Evolutionary conservation across 148 eudicot species (phyloP).

Genomic region (Rheum nobile): DNA sequence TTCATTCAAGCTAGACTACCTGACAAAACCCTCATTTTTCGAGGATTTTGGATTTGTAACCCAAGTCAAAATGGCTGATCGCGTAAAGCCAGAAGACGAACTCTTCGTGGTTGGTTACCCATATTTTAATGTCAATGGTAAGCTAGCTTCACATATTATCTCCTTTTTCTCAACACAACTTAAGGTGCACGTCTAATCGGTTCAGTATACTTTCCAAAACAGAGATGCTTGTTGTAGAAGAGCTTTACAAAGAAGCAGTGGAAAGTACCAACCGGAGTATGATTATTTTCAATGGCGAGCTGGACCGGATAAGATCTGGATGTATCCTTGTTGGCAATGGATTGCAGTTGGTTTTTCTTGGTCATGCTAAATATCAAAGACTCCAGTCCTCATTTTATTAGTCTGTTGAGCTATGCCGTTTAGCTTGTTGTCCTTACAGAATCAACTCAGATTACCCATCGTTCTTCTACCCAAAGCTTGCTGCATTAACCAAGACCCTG

Average conservation of each 20-base stretch:
- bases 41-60: conserved; percentile 80
- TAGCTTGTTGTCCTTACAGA: conserved; percentile 31
- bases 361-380: not conserved
- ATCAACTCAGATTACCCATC: conserved; percentile 59
- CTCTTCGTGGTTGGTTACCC: conserved; percentile 86
- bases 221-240: conserved; percentile 99
- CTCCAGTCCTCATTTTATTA: not conserved
- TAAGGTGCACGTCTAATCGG: not conserved
- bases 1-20: conserved; percentile 80
- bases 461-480: conserved; percentile 91
- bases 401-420: not conserved
- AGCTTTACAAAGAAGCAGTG: conserved; percentile 89
- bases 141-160: conserved; percentile 25
- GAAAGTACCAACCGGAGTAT: conserved; percentile 42
- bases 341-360: not conserved
- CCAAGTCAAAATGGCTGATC: conserved; percentile 80
- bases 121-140: conserved; percentile 91
- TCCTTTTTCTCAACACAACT: not conserved
- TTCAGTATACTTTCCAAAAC: conserved; percentile 9
- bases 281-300: conserved; percentile 92
- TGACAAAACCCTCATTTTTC: conserved; percentile 87
- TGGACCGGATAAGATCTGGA: conserved; percentile 96
- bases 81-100: conserved; percentile 87
- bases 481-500: conserved; percentile 61
- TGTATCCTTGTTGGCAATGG: conserved; percentile 61